Percentiles rank a stretch among this genome's conserved stretches.
Evolutionary conservation across 352 stramenopile genomes (phyloP).

Genomic region (Globisporangium spiculum): DNA sequence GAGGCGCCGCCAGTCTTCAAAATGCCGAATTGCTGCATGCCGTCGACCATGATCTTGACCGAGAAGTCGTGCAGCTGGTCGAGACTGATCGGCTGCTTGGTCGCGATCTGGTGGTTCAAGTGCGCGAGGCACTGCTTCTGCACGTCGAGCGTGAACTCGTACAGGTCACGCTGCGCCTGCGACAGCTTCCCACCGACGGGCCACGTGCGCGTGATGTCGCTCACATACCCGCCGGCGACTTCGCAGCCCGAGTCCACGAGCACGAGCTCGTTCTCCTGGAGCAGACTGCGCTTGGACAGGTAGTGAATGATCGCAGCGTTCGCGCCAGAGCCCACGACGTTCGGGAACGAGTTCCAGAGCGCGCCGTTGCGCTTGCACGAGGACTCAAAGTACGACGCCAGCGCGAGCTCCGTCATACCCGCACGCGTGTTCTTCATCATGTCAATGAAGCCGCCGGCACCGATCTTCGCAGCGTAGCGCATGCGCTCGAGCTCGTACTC

Average conservation of each 20-base stretch:
- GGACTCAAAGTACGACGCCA: conserved; percentile 67
- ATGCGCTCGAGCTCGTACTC: conserved; percentile 72
- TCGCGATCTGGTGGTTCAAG: conserved; percentile 40
- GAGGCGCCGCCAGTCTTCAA: conserved; percentile 26
- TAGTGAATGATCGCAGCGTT: conserved; percentile 88
- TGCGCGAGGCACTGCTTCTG: conserved; percentile 71
- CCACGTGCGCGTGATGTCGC: conserved; percentile 85
- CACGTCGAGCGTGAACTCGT: conserved; percentile 75
- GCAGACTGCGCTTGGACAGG: conserved; percentile 62
- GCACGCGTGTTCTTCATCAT: conserved; percentile 71
- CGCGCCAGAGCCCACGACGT: conserved; percentile 68
- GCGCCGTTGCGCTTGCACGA: conserved; percentile 74
- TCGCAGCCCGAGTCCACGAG: conserved; percentile 84
- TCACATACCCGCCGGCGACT: conserved; percentile 73
- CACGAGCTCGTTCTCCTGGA: conserved; percentile 66
- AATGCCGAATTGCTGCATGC: conserved; percentile 62
- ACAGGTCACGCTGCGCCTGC: conserved; percentile 51
- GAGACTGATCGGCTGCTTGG: conserved; percentile 51
- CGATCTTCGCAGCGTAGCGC: conserved; percentile 71
- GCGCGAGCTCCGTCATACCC: conserved; percentile 69
- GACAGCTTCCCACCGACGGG: conserved; percentile 48
- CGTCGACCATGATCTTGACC: conserved; percentile 65
- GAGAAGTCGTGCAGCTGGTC: conserved; percentile 78
- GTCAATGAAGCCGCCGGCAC: conserved; percentile 56
- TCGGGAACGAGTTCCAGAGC: conserved; percentile 79